Percentiles rank a stretch among this genome's conserved stretches.
Conservation (phyloP, 1,139 yeast genomes). For the Nakaseomyces bracarensis region DNA sequence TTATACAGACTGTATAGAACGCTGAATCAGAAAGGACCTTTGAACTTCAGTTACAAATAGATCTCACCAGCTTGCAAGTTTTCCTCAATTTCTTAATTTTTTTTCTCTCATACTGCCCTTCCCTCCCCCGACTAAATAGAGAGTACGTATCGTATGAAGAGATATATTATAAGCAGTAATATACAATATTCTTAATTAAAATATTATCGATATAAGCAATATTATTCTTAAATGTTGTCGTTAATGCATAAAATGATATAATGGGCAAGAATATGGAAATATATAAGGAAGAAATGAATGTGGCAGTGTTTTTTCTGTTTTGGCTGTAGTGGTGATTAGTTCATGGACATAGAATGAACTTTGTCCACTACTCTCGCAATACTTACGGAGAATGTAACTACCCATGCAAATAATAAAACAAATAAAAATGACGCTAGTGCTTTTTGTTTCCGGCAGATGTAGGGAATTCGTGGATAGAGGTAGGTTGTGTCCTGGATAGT, state of each 20-base stretch:
- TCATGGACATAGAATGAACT: constrained; percentile 32
- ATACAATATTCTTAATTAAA: no score
- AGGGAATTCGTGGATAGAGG: constrained; percentile 28
- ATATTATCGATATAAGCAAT: no score
- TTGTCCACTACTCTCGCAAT: constrained; percentile 75
- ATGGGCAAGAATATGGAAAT: no score
- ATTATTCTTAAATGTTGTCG: no score
- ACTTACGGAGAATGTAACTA: constrained; percentile 73
- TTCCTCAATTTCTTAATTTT: background rate
- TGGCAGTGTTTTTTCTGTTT: no score
- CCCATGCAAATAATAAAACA: constrained; percentile 72
- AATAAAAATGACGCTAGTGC: constrained; percentile 74
- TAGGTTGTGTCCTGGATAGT: constrained; percentile 9
- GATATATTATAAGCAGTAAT: no score
- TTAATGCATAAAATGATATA: no score
- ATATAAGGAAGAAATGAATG: no score
- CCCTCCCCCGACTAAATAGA: background rate
- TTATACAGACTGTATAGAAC: no score
- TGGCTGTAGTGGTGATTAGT: background rate
- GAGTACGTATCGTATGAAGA: no score
- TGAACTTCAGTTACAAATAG: no score
- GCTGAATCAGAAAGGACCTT: no score
- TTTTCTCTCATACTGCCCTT: background rate
- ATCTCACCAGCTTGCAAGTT: constrained; percentile 2
- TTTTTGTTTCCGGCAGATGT: constrained; percentile 71